Evolutionary conservation across 2,329 filamentous ascomycete species (phyloP), one percentile per base, ranked within the genome.

Genomic region (Claviceps sp.): DNA sequence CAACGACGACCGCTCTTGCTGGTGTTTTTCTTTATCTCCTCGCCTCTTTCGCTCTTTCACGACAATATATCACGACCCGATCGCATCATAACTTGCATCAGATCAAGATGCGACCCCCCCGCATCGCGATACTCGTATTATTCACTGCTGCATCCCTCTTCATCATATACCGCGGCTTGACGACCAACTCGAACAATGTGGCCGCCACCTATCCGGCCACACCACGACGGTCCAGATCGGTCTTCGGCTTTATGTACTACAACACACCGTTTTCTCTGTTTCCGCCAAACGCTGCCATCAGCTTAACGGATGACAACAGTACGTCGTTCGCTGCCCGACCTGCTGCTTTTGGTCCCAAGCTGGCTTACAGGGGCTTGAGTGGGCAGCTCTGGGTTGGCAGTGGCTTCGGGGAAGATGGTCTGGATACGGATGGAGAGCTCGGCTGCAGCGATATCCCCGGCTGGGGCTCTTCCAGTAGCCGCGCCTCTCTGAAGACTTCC

Each of bases 271-370:
- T 90, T 57, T 89, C 88, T 20, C 81, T 98, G 22, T 98, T 98
- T 65, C 90, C 91, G 4, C 90, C 90, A 3, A 95, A 93, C 57
- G 93, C 93, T 47, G 86, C 94, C 61, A 96, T 98, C 65, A 95
- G 88, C 67, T 78, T 98, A 55, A 95, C 90, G 62, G 89, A 97
- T 68, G 93, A 98, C 69, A 98, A 98, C 68, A 95, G 88, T 59
- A 98, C 93, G 13, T 95, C 94, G 60, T 98, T 98, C 70, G 77
- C 95, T 52, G 90, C 93, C 44, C 79, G 93, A 48, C 93, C 93
- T 54, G 93, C 93, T 50, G 90, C 88, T 41, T 98, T 97, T 70
- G 93, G 93, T 0, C 88, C 93, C 4, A 71, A 79, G 41, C 72
- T 98, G 41, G 86, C 86, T 0, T 67, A 74, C 13, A 81, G 78